phyloP scores from a whole-genome alignment of 2,329 filamentous ascomycete genomes.

The Pyrenochaeta sp. region DNA sequence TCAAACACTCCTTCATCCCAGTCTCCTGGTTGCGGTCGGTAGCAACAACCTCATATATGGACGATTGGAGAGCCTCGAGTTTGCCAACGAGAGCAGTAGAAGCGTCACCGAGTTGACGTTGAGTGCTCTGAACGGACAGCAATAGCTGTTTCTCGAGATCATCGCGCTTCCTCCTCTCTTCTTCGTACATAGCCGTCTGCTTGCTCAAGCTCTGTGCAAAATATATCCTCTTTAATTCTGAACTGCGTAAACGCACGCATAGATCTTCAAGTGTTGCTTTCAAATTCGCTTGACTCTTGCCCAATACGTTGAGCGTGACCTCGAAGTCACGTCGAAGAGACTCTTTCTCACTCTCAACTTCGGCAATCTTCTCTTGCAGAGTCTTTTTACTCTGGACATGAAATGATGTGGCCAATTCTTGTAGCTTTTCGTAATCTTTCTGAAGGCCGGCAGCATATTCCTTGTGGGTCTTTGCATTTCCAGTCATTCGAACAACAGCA shows the following conservation, averaged over 20 bases:
- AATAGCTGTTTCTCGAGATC: conserved; percentile 33
- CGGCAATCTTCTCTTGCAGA: conserved; percentile 25
- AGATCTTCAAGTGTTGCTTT: conserved; percentile 26
- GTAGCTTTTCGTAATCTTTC: conserved; percentile 36
- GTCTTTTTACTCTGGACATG: conserved; percentile 20
- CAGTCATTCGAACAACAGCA: conserved; percentile 13
- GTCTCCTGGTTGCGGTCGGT: conserved; percentile 1
- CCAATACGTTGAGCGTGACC: conserved; percentile 14
- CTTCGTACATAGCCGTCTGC: conserved; percentile 19
- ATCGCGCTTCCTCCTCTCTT: conserved; percentile 30
- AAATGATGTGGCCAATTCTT: conserved; percentile 13
- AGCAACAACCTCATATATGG: conserved; percentile 8
- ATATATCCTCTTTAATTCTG: conserved; percentile 18
- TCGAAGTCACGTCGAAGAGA: conserved; percentile 22
- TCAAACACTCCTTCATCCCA: conserved; percentile 27
- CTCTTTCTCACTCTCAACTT: conserved; percentile 32
- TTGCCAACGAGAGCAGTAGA: conserved; percentile 22
- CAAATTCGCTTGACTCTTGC: conserved; percentile 21
- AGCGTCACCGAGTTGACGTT: conserved; percentile 21
- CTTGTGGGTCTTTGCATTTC: conserved; percentile 28
- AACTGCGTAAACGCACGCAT: conserved; percentile 15
- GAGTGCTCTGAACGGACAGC: conserved; percentile 22
- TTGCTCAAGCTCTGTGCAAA: conserved; percentile 21
- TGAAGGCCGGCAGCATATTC: conserved; percentile 39
- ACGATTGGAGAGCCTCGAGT: conserved; percentile 19